Evolutionary conservation across 169 alveolate genomes (phyloP).

Genomic region (Plasmodium berghei): DNA sequence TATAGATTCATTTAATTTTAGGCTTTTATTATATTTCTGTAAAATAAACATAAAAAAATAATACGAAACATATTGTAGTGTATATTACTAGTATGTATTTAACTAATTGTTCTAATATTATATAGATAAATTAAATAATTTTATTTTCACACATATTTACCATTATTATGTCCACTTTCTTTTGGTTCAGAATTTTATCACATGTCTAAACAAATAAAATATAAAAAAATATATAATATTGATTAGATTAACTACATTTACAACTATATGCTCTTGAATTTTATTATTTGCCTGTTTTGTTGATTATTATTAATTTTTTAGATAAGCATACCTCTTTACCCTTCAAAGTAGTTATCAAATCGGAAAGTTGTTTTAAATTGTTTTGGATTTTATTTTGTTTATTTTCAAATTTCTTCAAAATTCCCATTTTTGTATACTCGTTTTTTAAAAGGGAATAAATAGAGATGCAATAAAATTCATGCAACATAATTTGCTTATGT

Average conservation of each 20-base stretch:
- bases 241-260: no score
- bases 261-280: no score
- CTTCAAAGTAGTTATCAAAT: conserved; percentile 5
- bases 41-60: background rate
- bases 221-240: no score
- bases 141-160: background rate
- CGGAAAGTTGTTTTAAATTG: background rate
- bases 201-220: no score
- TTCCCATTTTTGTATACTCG: conserved; percentile 26
- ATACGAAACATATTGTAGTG: background rate
- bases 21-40: conserved; percentile 20
- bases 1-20: conserved; percentile 16
- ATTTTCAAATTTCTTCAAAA: conserved; percentile 4
- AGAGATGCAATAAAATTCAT: conserved; percentile 32
- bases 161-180: background rate
- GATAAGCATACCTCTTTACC: background rate
- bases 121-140: background rate
- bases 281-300: no score
- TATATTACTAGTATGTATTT: background rate
- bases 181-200: background rate
- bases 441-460: conserved; percentile 61
- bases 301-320: no score
- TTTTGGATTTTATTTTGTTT: conserved; percentile 9
- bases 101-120: background rate
- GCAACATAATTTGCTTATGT: conserved; percentile 32